Base-by-base conservation (phyloP, 192 early-diverging fungal genomes). In the Coemansia interrupta region DNA sequence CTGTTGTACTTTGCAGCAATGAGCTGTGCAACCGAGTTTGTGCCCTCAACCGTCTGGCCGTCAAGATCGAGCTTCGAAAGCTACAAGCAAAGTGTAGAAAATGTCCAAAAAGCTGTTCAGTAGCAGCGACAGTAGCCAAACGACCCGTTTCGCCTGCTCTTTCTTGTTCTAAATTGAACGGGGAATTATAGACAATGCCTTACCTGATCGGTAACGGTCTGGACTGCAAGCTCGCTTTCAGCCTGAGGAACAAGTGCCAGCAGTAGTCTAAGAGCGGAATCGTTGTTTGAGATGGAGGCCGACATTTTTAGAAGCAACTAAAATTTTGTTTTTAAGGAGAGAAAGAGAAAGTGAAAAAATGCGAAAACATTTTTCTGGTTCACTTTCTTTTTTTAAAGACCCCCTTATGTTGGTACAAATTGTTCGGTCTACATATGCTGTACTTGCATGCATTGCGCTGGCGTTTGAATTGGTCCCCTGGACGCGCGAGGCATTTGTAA, bases 401-500 rank as follows among this genome's bases (percentile, higher is more conserved):
- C 4, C 5, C 32, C 19, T 30, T 32, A 38, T 60, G 43, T 9
- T 61, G 9, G n/a, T 26, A 47, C 26, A 40, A 18, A 12, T 64
- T 26, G 30, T 64, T 29, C 70, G 59, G 9, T 11, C 15, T n/a
- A 19, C 39, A 11, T 76, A 70, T 42, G 55, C 53, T 14, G 26
- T 55, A 11, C 63, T 76, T 2, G 56, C 73, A 7, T 26, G 39
- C 22, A n/a, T 54, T 38, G 73, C 63, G 2, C 36, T 70, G 14
- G 53, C 48, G 15, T 76, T 70, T 32, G 73, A 62, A 56, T 46
- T 66, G 7, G 63, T 57, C 11, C 73, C 73, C 2, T 76, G 63
- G 63, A 76, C 68, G 18, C 73, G 73, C 29, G 68, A 76, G 40
- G 64, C 67, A 15, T 70, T 76, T 63, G 62, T 76, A 19, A 70